Conservation (phyloP, 345 rosid species). For the Abelmoschus esculentus region DNA sequence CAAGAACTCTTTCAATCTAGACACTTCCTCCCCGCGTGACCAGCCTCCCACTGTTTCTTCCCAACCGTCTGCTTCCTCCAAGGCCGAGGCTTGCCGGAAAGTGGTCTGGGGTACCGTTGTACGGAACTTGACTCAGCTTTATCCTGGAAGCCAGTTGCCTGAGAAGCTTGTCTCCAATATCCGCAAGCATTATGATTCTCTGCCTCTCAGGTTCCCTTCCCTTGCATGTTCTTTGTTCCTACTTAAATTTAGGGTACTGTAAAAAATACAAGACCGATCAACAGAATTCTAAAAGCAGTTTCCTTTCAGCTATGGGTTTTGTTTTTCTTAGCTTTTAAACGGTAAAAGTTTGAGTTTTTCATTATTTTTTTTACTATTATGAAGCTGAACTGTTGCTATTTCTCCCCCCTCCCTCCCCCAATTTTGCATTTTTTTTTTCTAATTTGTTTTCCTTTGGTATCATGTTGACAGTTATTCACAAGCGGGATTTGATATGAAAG, state of each 20-base stretch:
- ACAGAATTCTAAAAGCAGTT: neutral
- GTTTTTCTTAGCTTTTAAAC: neutral
- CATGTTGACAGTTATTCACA: conserved; percentile 59
- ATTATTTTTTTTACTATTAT: too few species aligned
- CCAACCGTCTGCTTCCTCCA: too few species aligned
- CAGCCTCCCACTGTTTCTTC: neutral
- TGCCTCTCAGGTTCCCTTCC: conserved; percentile 69
- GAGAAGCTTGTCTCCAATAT: conserved; percentile 91
- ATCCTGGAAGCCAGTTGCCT: conserved; percentile 89
- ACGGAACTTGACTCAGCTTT: conserved; percentile 79
- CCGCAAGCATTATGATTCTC: conserved; percentile 89
- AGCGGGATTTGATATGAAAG: conserved; percentile 84
- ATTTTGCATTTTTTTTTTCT: neutral
- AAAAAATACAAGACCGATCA: neutral
- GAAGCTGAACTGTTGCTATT: neutral
- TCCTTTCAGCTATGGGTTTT: neutral
- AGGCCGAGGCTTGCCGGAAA: conserved; percentile 51
- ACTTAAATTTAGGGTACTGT: neutral
- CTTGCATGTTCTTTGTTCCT: neutral
- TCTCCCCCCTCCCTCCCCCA: neutral
- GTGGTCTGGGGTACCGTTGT: conserved; percentile 84
- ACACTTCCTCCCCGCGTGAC: conserved; percentile 40
- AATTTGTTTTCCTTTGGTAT: neutral
- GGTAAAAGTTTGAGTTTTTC: neutral
- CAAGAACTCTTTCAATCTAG: conserved; percentile 77